phyloP scores from a whole-genome alignment of 2,329 filamentous ascomycete genomes.

The Apiospora aurea region DNA sequence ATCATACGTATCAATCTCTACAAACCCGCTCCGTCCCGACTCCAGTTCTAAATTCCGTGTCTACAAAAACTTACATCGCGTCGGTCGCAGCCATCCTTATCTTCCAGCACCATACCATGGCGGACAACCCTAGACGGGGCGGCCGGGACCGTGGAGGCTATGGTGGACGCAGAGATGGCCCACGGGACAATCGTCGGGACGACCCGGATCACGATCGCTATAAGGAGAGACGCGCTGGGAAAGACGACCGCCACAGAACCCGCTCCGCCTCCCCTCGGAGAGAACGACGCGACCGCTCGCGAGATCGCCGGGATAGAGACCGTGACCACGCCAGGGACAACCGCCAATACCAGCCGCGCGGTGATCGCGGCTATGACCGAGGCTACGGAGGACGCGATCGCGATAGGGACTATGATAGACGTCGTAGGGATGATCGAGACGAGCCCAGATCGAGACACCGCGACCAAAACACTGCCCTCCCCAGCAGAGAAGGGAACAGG shows the following conservation, averaged over 20 bases:
- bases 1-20: not conserved
- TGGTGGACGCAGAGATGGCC: conserved; percentile 37
- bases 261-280: conserved; percentile 37
- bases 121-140: conserved; percentile 25
- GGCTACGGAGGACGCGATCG: conserved; percentile 32
- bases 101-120: conserved; percentile 8
- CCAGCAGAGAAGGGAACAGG: conserved; percentile 32
- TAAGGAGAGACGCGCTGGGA: conserved; percentile 34
- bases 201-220: conserved; percentile 42
- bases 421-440: conserved; percentile 28
- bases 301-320: conserved; percentile 42
- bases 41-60: not conserved
- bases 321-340: conserved; percentile 47
- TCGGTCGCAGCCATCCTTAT: not conserved
- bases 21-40: not conserved
- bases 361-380: conserved; percentile 39
- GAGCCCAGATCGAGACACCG: conserved; percentile 35
- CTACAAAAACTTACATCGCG: not conserved
- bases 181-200: conserved; percentile 36
- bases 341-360: conserved; percentile 33
- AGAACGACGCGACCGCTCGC: conserved; percentile 39
- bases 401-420: conserved; percentile 26
- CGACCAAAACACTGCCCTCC: conserved; percentile 30
- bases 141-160: conserved; percentile 31
- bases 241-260: conserved; percentile 37